Evolutionary conservation across 2,329 filamentous ascomycete genomes (phyloP), one percentile per base, ranked within the genome.

Genomic region (Aspergillus oerlinghausenensis): DNA sequence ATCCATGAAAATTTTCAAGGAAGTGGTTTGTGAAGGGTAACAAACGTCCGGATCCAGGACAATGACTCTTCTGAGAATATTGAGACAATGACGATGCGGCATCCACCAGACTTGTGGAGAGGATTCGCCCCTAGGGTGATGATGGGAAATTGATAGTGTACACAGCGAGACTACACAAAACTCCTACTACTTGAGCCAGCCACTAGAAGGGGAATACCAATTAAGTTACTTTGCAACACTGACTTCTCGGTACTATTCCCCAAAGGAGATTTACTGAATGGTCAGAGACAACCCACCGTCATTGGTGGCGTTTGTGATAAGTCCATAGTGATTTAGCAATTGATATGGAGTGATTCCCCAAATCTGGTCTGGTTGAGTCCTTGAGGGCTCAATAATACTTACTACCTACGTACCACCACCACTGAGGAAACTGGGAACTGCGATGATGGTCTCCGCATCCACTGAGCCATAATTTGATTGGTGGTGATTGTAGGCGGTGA

Each of bases 401-500:
- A 26, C 25, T 26, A 9, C 50, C 10, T 43, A 29, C 28, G 9
- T n/a, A n/a, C n/a, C 9, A 29, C 28, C 10, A 29, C 28, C 4
- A 29, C 10, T 11, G 9, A 11, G 4, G 28, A 11, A 29, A 11
- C 28, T 48, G 49, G 35, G 21, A 35, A n/a, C 32, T 49, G 43
- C 45, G 25, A 38, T n/a, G 35, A 9, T 56, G 50, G 55, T 47
- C 8, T 43, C 10, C 38, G 38, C 17, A 50, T 19, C 9, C 19
- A 25, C n/a, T 6, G 8, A 51, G 35, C 25, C 25, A 43, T 26
- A 10, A 17, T 40, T 17, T 53, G n/a, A 62, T 62, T 62, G 58
- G 60, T 6, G 3, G 10, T 28, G 38, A 4, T 3, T 1, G n/a
- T 11, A 50, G 59, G 63, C 63, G 63, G 63, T 65, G 59, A 47